These are phyloP conservation scores for Erodium moschatum DNA, from an alignment of 441 rosid species.

Conservation along the genomic window DNA sequence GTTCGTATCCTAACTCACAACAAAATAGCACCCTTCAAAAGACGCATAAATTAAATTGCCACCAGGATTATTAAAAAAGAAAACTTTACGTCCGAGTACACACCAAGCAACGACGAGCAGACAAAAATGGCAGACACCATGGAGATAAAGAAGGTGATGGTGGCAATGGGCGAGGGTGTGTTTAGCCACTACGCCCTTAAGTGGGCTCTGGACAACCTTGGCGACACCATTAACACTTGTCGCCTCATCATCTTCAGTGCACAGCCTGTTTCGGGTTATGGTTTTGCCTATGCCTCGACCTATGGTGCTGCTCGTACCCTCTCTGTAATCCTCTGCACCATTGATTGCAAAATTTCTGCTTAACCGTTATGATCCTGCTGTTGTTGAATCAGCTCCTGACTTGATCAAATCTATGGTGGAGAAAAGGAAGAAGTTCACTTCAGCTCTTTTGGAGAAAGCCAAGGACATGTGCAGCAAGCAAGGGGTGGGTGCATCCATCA, in stretches of 20 bases:
- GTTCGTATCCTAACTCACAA: not conserved
- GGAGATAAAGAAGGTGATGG: constrained; percentile 53
- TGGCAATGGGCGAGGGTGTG: constrained; percentile 61
- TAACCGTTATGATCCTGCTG: not conserved
- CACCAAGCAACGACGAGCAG: no score
- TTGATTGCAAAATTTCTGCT: not conserved
- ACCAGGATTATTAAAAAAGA: no score
- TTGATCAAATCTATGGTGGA: constrained; percentile 40
- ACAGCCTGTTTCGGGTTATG: constrained; percentile 26
- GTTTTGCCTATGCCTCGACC: constrained; percentile 41
- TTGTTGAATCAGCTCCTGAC: constrained; percentile 36
- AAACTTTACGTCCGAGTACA: no score
- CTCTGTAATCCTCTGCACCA: not conserved
- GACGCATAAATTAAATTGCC: not conserved
- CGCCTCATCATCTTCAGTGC: constrained; percentile 48
- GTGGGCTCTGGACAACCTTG: constrained; percentile 44
- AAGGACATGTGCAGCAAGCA: constrained; percentile 39
- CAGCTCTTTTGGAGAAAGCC: constrained; percentile 39
- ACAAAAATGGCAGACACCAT: constrained; percentile 19
- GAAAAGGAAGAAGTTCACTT: constrained; percentile 37
- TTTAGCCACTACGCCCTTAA: constrained; percentile 46
- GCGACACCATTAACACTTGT: constrained; percentile 31
- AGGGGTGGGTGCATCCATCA: constrained; percentile 35
- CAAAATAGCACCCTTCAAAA: no score
- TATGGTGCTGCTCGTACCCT: constrained; percentile 45